Base-by-base conservation (phyloP, 2,329 filamentous ascomycete genomes). In the Scedosporium minutisporum region DNA sequence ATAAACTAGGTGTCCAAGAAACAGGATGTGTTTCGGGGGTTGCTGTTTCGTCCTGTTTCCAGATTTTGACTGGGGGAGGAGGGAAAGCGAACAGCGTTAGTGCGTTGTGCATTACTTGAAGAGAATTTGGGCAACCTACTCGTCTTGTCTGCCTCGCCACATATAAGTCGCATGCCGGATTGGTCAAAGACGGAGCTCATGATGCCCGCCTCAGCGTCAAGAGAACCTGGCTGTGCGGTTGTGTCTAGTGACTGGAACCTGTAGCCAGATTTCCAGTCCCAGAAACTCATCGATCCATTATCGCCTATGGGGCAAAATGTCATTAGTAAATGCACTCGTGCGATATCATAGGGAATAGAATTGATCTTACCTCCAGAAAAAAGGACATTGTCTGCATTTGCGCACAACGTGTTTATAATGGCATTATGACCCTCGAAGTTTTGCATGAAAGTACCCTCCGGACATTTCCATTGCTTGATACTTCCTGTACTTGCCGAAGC, bases 391-490 rank as follows among this genome's bases (percentile, higher is more conserved):
- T 97, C 91, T 70, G 96, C 90, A 73, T 99, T 99, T 38, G 95
- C 92, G 53, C 91, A 84, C 57, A 99, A 78, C 0, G 92, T 92
- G 76, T 99, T 99, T 78, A 99, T 93, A 73, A 99, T 96, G 64
- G 91, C 86, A 70, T 97, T 97, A 71, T 97, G 93, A 4, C 93
- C 93, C 53, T 96, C 91, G 70, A 97, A 97, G 72, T 97, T 97
- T 75, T 97, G 93, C 95, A 99, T 99, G 73, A 99, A 97, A 16
- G 91, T 91, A 44, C 93, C 96, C 72, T 97, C 92, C 1, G 96
- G 96, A 68, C 93, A 97, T 74, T 97, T 97, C 93, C 95, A 99
- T 77, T 99, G 95, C 80, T 99, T 99, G 77, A 99, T 97, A 72
- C 90, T 93, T 25, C 90, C 89, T 0, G 93, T 93, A 70, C 91